These are phyloP conservation scores for Nematodospora anomalae DNA, from an alignment of 1,139 yeast genomes.

Conservation along the genomic window DNA sequence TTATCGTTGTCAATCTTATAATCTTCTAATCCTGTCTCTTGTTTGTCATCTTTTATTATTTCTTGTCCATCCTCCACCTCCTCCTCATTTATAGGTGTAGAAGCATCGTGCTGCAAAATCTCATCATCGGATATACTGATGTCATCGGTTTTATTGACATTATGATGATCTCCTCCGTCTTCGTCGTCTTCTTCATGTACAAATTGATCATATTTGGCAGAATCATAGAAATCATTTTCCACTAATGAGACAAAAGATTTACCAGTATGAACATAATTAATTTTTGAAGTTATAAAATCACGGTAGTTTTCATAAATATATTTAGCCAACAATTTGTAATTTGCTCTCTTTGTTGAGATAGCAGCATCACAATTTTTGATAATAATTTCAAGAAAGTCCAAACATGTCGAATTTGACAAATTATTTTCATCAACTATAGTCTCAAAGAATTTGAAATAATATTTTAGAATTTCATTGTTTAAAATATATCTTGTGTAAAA, in stretches of 20 bases:
- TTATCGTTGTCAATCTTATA: neutral
- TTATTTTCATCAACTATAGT: slow-evolving; percentile 56
- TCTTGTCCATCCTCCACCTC: slow-evolving; percentile 16
- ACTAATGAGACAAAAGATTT: slow-evolving; percentile 31
- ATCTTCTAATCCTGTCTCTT: neutral
- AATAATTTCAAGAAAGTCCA: slow-evolving; percentile 65
- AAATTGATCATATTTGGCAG: slow-evolving; percentile 1
- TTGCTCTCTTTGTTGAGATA: slow-evolving; percentile 28
- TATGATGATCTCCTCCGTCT: slow-evolving; percentile 1
- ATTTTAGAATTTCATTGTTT: slow-evolving; percentile 51
- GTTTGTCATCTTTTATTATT: slow-evolving; percentile 14
- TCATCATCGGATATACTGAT: slow-evolving; percentile 29
- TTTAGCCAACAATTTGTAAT: slow-evolving; percentile 47
- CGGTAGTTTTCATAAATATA: slow-evolving; percentile 49
- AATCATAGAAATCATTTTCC: slow-evolving; percentile 24
- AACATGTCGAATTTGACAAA: slow-evolving; percentile 71
- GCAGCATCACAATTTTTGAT: slow-evolving; percentile 31
- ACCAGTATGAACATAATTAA: slow-evolving; percentile 34
- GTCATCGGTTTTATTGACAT: slow-evolving; percentile 20
- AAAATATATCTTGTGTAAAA: slow-evolving; percentile 58
- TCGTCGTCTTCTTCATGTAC: neutral
- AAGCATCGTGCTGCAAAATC: slow-evolving; percentile 22
- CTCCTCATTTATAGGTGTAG: slow-evolving; percentile 29
- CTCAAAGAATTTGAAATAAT: slow-evolving; percentile 51
- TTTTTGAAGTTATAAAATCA: slow-evolving; percentile 16